Evolutionary conservation across 768 basidiomycete genomes (phyloP).

Genomic region (Omphalotus guepiniiformis): DNA sequence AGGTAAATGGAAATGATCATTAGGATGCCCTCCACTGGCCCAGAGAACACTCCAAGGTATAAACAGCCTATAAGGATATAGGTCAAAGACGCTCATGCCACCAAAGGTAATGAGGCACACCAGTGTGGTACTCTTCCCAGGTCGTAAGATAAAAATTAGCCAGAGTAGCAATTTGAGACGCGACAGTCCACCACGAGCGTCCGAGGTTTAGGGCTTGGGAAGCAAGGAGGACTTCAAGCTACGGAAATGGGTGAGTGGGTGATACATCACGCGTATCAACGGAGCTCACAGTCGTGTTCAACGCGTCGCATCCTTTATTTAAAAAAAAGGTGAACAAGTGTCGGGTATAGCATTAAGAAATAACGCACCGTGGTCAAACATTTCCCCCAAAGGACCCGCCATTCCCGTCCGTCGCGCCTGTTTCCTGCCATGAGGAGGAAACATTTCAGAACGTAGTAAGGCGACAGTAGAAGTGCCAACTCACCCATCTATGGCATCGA

Average conservation of each 20-base stretch:
- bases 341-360: neutral
- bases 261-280: neutral
- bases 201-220: slow-evolving; percentile 86
- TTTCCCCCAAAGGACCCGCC: slow-evolving; percentile 95
- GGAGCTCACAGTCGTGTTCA: slow-evolving; percentile 84
- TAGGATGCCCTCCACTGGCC: slow-evolving; percentile 94
- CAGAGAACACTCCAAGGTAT: slow-evolving; percentile 90
- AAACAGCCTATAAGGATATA: slow-evolving; percentile 55
- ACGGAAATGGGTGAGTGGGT: slow-evolving; percentile 2
- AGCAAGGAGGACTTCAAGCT: slow-evolving; percentile 86
- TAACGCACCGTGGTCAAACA: slow-evolving; percentile 91
- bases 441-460: slow-evolving; percentile 9
- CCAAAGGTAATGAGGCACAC: slow-evolving; percentile 27
- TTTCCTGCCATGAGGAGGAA: slow-evolving; percentile 49
- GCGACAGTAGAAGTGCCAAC: slow-evolving; percentile 20
- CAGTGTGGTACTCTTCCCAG: slow-evolving; percentile 88
- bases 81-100: neutral
- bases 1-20: slow-evolving; percentile 75
- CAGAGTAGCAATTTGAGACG: slow-evolving; percentile 71
- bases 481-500: slow-evolving; percentile 88
- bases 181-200: slow-evolving; percentile 96
- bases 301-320: slow-evolving; percentile 74
- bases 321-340: neutral
- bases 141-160: slow-evolving; percentile 82
- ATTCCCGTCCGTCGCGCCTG: slow-evolving; percentile 95